Conservation (phyloP, 805 yeast genomes). For the Komagataella ulmi region DNA sequence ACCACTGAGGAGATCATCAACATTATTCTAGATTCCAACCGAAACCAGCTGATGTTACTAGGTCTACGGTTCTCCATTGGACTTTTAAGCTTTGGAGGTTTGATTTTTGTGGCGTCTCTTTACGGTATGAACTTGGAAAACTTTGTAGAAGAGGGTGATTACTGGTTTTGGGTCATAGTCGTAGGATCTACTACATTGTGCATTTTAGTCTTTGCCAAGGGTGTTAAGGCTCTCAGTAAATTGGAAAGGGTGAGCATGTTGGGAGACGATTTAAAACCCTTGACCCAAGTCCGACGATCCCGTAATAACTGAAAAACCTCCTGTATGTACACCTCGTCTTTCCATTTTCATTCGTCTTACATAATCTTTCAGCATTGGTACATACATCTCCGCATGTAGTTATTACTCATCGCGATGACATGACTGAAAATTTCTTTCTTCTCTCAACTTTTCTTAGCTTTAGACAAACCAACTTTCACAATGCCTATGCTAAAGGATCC, state of each 20-base stretch:
- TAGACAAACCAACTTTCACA: not conserved
- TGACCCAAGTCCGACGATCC: not conserved
- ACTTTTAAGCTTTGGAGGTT: constrained; percentile 66
- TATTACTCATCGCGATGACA: not conserved
- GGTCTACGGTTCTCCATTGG: constrained; percentile 79
- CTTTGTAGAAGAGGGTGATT: constrained; percentile 70
- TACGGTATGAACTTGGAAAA: constrained; percentile 96
- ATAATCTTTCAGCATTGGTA: not conserved
- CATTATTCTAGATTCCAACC: constrained; percentile 82
- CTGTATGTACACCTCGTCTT: not conserved
- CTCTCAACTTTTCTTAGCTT: not conserved
- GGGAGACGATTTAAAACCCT: constrained; percentile 1
- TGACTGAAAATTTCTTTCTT: not conserved
- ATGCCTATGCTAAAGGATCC: constrained; percentile 55
- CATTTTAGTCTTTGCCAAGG: constrained; percentile 32
- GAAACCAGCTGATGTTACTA: constrained; percentile 84
- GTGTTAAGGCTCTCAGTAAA: constrained; percentile 44
- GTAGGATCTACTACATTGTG: constrained; percentile 26
- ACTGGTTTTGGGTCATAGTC: constrained; percentile 49
- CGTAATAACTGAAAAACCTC: not conserved
- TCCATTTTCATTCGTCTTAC: not conserved
- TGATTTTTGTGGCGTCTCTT: constrained; percentile 69
- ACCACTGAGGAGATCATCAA: constrained; percentile 94
- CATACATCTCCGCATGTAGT: not conserved
- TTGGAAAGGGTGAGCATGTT: constrained; percentile 60